These are phyloP conservation scores for Epichloe aotearoae DNA, from an alignment of 2,329 filamentous ascomycete species.

Conservation along the genomic window DNA sequence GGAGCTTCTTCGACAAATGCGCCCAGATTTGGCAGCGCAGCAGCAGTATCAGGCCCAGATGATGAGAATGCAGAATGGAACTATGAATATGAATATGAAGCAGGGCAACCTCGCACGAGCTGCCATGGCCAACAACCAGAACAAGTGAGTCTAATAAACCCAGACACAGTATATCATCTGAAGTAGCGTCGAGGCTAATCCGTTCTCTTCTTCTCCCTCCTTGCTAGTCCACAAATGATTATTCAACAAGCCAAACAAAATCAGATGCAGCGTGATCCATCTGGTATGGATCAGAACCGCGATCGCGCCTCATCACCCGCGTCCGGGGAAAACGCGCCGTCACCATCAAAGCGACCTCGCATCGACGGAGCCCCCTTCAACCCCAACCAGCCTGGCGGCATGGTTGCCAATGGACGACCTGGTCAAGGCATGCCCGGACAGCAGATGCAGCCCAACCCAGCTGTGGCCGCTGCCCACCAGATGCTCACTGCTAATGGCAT, in stretches of 20 bases:
- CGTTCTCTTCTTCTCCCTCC: not conserved
- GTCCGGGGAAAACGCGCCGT: slow-evolving; percentile 76
- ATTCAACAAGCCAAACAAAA: slow-evolving; percentile 59
- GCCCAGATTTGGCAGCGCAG: slow-evolving; percentile 44
- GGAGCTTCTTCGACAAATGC: slow-evolving; percentile 61
- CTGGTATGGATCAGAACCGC: slow-evolving; percentile 73
- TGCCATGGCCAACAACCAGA: slow-evolving; percentile 67
- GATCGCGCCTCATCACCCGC: slow-evolving; percentile 71
- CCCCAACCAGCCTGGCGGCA: slow-evolving; percentile 47
- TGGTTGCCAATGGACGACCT: slow-evolving; percentile 64
- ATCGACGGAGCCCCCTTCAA: slow-evolving; percentile 61
- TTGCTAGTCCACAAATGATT: slow-evolving; percentile 53
- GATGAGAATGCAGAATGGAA: slow-evolving; percentile 55
- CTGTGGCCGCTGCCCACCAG: slow-evolving; percentile 40
- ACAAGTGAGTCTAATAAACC: slow-evolving; percentile 39
- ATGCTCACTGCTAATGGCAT: slow-evolving; percentile 58
- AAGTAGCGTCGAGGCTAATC: not conserved
- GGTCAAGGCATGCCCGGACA: slow-evolving; percentile 59
- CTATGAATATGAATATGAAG: slow-evolving; percentile 46
- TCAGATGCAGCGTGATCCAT: slow-evolving; percentile 79
- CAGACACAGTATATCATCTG: not conserved
- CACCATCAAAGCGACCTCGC: slow-evolving; percentile 79
- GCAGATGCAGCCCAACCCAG: slow-evolving; percentile 44
- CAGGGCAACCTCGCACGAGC: slow-evolving; percentile 53
- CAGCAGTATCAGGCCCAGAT: slow-evolving; percentile 47